These are phyloP conservation scores for Bassia scoparia DNA, from an alignment of 148 eudicot species.

Conservation along the genomic window DNA sequence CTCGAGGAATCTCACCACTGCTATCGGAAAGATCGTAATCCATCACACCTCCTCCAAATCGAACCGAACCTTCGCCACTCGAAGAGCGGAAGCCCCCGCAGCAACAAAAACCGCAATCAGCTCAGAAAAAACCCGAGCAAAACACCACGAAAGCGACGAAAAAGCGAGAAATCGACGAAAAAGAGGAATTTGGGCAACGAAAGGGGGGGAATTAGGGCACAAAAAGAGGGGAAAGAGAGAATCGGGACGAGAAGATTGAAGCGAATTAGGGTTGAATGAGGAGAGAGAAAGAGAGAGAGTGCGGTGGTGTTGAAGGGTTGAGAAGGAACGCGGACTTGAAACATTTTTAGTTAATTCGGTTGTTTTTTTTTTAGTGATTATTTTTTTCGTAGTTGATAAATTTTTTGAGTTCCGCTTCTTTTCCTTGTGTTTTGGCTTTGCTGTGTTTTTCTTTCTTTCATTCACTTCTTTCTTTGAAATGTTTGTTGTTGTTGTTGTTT, in stretches of 20 bases:
- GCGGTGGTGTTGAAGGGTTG: slow-evolving; percentile 20
- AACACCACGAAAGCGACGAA: neutral
- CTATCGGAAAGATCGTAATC: slow-evolving; percentile 51
- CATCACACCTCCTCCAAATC: slow-evolving; percentile 30
- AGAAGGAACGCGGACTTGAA: slow-evolving; percentile 38
- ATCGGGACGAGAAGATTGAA: slow-evolving; percentile 26
- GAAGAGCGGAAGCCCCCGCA: neutral
- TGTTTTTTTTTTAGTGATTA: slow-evolving; percentile 1
- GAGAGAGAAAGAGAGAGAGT: slow-evolving; percentile 21
- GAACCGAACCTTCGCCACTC: slow-evolving; percentile 9
- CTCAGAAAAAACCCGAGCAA: slow-evolving; percentile 12
- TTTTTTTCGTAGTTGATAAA: slow-evolving; percentile 21
- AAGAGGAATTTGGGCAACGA: slow-evolving; percentile 8
- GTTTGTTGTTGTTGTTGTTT: neutral
- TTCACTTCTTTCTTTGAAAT: neutral
- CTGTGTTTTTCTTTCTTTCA: slow-evolving; percentile 24
- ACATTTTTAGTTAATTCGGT: slow-evolving; percentile 18
- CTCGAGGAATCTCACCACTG: slow-evolving; percentile 47
- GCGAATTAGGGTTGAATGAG: slow-evolving; percentile 21
- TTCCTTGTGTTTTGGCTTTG: too few species aligned
- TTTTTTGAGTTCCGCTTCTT: slow-evolving; percentile 33
- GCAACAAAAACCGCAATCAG: slow-evolving; percentile 20
- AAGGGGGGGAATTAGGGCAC: slow-evolving; percentile 7
- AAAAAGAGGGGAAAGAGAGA: slow-evolving; percentile 16
- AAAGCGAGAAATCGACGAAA: neutral